A percentile compares a stretch with the other conserved stretches of the same genome.
Conservation (phyloP, 2,329 filamentous ascomycete genomes). For the Myotisia sp. region DNA sequence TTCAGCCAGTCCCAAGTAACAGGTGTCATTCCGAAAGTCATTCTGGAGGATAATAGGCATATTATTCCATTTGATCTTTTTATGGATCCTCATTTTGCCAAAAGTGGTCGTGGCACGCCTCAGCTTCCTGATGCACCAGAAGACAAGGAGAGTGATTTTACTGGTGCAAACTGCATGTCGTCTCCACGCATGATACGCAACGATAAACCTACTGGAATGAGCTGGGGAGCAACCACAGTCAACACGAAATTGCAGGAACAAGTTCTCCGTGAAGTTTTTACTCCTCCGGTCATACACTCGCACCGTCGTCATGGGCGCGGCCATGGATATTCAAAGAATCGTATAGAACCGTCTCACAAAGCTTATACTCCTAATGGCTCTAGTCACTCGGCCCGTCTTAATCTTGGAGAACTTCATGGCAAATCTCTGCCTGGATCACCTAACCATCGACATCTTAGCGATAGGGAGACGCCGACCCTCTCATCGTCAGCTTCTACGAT, state of each 20-base stretch:
- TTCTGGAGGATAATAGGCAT: conserved; percentile 85
- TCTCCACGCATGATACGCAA: neutral
- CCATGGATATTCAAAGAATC: conserved; percentile 44
- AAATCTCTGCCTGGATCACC: conserved; percentile 6
- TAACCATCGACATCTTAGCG: neutral
- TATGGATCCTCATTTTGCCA: conserved; percentile 37
- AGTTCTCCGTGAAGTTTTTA: conserved; percentile 82
- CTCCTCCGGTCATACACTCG: conserved; percentile 69
- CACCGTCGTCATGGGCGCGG: conserved; percentile 56
- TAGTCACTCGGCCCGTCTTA: too few relatives aligned
- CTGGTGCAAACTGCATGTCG: conserved; percentile 4
- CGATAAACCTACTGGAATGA: conserved; percentile 19
- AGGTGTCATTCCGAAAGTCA: conserved; percentile 69
- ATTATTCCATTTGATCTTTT: conserved; percentile 80
- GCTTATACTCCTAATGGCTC: neutral
- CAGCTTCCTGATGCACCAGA: neutral
- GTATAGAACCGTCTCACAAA: conserved; percentile 16
- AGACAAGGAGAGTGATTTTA: neutral
- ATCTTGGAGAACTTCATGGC: too few relatives aligned
- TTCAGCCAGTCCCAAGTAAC: conserved; percentile 65
- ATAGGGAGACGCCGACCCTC: conserved; percentile 6
- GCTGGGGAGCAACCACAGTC: conserved; percentile 83
- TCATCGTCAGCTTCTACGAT: conserved; percentile 8
- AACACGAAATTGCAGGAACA: conserved; percentile 80
- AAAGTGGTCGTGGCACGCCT: neutral